A percentile compares a stretch with the other conserved stretches of the same genome.
phyloP scores from a whole-genome alignment of 495 filamentous ascomycete species.

The Xylaria acuta region DNA sequence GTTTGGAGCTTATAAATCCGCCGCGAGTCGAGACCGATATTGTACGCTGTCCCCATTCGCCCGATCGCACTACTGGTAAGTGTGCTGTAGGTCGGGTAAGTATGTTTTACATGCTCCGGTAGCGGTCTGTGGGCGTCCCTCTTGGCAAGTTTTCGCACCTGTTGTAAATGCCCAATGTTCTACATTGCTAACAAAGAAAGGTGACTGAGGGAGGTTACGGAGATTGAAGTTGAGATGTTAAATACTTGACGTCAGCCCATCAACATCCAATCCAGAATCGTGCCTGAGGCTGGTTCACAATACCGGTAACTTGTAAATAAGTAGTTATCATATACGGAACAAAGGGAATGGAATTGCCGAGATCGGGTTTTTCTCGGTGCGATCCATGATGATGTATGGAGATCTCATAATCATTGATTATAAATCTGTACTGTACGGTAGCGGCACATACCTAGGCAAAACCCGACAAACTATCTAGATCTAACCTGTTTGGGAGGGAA shows the following conservation, averaged over 20 bases:
- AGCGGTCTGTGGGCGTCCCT: neutral
- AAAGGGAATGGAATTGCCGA: neutral
- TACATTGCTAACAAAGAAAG: neutral
- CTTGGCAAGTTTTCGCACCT: neutral
- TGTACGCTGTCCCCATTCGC: neutral
- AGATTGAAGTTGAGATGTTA: neutral
- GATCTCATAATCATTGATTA: slow-evolving; percentile 11
- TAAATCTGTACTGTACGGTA: slow-evolving; percentile 14
- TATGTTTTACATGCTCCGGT: slow-evolving; percentile 15
- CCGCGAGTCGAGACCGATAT: neutral
- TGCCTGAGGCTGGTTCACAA: neutral
- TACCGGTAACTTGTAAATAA: too few species aligned
- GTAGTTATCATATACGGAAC: neutral
- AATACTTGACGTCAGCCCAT: slow-evolving; percentile 4
- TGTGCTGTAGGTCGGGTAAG: neutral
- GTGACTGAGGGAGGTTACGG: neutral
- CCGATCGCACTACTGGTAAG: neutral
- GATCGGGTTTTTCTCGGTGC: slow-evolving; percentile 5
- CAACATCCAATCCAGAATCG: neutral
- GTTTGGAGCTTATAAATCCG: slow-evolving; percentile 18
- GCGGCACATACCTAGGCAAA: neutral
- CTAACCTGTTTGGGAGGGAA: neutral
- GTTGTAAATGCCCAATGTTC: neutral
- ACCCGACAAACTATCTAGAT: neutral
- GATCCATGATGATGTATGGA: neutral